Base-by-base conservation (phyloP, 225 moss, liverwort and hornwort genomes). In the Antitrichia curtipendula region DNA sequence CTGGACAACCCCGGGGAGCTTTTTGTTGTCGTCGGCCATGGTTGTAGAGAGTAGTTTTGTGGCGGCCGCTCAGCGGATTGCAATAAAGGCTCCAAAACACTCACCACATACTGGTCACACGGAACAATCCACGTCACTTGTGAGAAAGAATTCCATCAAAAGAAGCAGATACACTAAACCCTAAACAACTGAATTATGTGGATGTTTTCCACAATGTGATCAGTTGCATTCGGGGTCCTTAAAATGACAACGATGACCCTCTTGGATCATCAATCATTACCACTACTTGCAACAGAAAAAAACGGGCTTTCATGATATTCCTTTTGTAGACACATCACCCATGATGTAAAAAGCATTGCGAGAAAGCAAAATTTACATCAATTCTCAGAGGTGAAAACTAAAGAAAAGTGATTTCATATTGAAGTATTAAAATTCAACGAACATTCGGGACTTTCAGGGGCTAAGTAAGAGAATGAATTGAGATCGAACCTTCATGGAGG, bases 401-500 rank as follows among this genome's bases (percentile, higher is more conserved):
- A 25, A 56, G 56, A 77, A 56, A n/a, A 41, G 25, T 1, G 54
- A n/a, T 77, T 54, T 24, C 10, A 77, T 21, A 16, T 14, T n/a
- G 0, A 56, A 56, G 36, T 38, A 57, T 38, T 38, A 7, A 38
- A 38, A 25, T 20, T 20, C 11, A 56, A 58, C 5, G 81, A 63
- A 63, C 8, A n/a, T 64, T 82, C 21, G 16, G 25, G 12, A n/a
- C 36, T 36, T 63, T 47, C 16, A 50, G 17, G 25, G 8, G 36
- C 50, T 16, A 47, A 27, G 19, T 16, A 34, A 28, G 28, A 68
- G 54, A 69, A 21, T n/a, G 53, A 62, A 68, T 56, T 68, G 38
- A 70, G 75, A 58, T 66, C 74, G 65, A 78, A 92, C 94, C 92
- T 94, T 94, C 91, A 94, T 93, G 49, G 92, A 81, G 14, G 94